Evolutionary conservation across 768 basidiomycete genomes (phyloP), one percentile per base, ranked within the genome.

Genomic region (Auriculariales sp.): DNA sequence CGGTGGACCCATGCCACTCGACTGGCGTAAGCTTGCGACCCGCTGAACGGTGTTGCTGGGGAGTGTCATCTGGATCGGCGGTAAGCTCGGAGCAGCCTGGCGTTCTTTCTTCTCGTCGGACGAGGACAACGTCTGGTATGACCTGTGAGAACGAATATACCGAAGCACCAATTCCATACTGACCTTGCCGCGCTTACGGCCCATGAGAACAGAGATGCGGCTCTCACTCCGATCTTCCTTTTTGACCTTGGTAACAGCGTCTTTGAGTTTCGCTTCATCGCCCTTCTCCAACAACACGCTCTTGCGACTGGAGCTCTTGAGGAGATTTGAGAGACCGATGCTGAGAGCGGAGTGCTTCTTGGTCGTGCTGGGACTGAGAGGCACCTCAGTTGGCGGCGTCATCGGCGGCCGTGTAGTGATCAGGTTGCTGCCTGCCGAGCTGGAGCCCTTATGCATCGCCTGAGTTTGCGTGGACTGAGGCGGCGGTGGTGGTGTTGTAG

Each of bases 171-270:
- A 48, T 44, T 42, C 46, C 49, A 28, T 45, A 64, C 70, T 59
- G 58, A 92, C 91, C 79, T 94, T 93, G 65, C 91, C 92, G 47
- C 91, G 74, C 62, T 84, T 91, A 60, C 91, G 72, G 30, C 86
- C 85, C 72, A 93, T 88, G 51, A 92, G 68, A 25, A 81, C 78
- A 10, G 89, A 88, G 56, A 92, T 90, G 58, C 89, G 75, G 59
- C 89, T 89, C 66, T 91, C 86, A 55, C 88, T 91, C 33, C 89
- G 74, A 59, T 88, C 86, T 64, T 90, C 72, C 60, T 61, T 68
- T n/a, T 72, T 71, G 56, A 69, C 77, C 54, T 73, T 72, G 55
- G 34, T 33, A 75, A 70, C 22, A 56, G 48, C 50, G 68, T 70
- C 48, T 25, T 52, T 55, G 49, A 60, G 56, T 54, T 64, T 69